These are phyloP conservation scores for Pyricularia pennisetigena DNA, from an alignment of 2,329 filamentous ascomycete genomes.

Conservation along the genomic window DNA sequence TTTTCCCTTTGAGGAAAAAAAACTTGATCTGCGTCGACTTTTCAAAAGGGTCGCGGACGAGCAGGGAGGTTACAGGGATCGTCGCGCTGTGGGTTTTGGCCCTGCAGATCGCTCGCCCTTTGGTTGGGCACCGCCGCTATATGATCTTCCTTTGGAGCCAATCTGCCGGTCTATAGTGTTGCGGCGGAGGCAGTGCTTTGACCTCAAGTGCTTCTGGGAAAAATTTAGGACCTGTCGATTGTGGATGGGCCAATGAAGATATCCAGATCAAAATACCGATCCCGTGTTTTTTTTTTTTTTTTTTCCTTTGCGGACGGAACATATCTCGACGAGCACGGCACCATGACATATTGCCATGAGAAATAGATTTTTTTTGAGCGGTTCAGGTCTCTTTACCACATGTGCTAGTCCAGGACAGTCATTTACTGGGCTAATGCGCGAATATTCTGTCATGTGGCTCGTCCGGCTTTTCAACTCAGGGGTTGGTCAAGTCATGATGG, in stretches of 20 bases:
- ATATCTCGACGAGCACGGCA: not conserved
- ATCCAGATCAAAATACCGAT: not conserved
- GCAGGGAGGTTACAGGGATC: no score
- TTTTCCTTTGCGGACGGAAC: not conserved
- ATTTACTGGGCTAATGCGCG: not conserved
- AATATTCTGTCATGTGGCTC: not conserved
- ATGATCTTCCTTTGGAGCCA: no score
- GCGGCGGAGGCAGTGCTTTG: not conserved
- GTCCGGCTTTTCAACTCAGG: not conserved
- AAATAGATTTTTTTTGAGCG: not conserved
- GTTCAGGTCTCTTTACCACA: not conserved
- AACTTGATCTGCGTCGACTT: no score
- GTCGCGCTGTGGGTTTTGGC: no score
- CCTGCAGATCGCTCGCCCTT: no score
- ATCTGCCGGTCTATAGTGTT: not conserved
- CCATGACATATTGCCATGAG: not conserved
- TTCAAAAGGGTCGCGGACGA: no score
- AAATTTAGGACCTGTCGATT: not conserved
- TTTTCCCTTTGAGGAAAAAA: no score
- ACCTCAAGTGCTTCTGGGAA: not conserved
- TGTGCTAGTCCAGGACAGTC: not conserved
- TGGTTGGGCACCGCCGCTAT: no score
- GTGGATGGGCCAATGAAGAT: not conserved
- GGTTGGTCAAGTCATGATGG: not conserved
- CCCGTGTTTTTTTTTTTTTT: no score